Evolutionary conservation across 192 early-diverging fungal genomes (phyloP), one percentile per base, ranked within the genome.

Genomic region (Glomus cerebriforme): DNA sequence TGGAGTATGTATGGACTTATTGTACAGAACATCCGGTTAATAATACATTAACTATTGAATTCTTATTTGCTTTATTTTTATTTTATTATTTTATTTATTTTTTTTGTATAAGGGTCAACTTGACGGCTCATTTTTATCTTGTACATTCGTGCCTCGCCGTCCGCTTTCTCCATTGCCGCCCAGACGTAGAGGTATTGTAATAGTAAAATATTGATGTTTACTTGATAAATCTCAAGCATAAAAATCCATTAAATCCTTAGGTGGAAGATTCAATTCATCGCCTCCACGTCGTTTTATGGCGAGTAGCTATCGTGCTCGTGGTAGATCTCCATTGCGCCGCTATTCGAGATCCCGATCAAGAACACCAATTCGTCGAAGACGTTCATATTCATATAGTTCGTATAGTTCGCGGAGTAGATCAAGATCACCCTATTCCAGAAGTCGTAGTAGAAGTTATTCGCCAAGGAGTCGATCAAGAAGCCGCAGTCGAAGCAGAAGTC

Each of bases 81-180:
- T 32, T 31, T n/a, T 60, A 32, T 63, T n/a, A 26, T 54, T 17
- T 73, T 24, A 39, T 68, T 34, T 8, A 37, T 54, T 34, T 35
- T 37, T 24, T n/a, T 29, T 65, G n/a, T 0, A 24, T 39, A 27
- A 84, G 83, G 86, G 84, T 34, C 86, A 87, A 79, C 77, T 87
- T 72, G 86, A 87, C 79, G 86, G 86, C 24, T 74, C 81, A 43
- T 49, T 26, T 22, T 34, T 87, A 7, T 59, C 67, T 29, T 79
- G 78, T 54, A 60, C 64, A n/a, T 80, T 81, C 39, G 84, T 79
- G 54, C 82, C 83, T 26, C 70, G 78, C 2, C 86, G 82, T 27
- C 82, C 24, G 4, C 69, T 59, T 22, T 69, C 76, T 17, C 75
- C 70, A 63, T 47, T 79, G 47, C 79, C 79, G 64, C 29, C 54